Conservation (phyloP, 1,284 basidiomycete species). For the Tilletia caries region DNA sequence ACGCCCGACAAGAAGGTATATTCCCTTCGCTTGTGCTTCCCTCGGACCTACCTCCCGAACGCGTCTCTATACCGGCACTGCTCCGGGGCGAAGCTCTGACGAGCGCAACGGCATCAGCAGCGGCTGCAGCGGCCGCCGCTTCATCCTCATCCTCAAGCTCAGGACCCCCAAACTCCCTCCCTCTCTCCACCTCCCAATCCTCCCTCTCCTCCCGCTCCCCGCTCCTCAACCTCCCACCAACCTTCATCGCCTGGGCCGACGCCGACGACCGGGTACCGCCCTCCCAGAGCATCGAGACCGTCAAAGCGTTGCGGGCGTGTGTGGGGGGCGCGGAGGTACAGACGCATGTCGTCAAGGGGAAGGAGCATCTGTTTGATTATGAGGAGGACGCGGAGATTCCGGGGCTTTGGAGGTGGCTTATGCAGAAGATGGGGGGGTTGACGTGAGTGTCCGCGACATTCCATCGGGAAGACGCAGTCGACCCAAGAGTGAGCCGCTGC, state of each 20-base stretch:
- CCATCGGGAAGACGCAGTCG: background rate
- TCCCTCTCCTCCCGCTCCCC: no score
- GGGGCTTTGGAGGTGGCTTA: constrained; percentile 5
- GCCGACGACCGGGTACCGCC: constrained; percentile 32
- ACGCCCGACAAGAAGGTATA: constrained; percentile 33
- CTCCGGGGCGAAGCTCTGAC: constrained; percentile 13
- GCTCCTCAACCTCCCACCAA: background rate
- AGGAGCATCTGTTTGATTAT: constrained; percentile 16
- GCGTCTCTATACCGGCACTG: constrained; percentile 26
- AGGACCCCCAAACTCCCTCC: no score
- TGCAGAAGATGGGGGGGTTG: background rate
- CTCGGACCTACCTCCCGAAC: constrained; percentile 15
- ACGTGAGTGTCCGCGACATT: background rate
- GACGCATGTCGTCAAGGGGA: constrained; percentile 9
- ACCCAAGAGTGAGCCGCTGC: no score
- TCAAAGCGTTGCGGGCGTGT: constrained; percentile 28
- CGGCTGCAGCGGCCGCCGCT: no score
- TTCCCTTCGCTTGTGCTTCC: constrained; percentile 29
- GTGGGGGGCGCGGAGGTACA: background rate
- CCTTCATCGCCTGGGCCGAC: constrained; percentile 32
- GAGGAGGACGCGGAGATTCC: constrained; percentile 15
- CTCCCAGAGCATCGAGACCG: constrained; percentile 30
- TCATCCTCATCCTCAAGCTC: constrained; percentile 17
- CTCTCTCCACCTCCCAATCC: no score
- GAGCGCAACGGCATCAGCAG: background rate